Base-by-base conservation (phyloP, 1,284 basidiomycete genomes). In the Jaminaea rosea region DNA sequence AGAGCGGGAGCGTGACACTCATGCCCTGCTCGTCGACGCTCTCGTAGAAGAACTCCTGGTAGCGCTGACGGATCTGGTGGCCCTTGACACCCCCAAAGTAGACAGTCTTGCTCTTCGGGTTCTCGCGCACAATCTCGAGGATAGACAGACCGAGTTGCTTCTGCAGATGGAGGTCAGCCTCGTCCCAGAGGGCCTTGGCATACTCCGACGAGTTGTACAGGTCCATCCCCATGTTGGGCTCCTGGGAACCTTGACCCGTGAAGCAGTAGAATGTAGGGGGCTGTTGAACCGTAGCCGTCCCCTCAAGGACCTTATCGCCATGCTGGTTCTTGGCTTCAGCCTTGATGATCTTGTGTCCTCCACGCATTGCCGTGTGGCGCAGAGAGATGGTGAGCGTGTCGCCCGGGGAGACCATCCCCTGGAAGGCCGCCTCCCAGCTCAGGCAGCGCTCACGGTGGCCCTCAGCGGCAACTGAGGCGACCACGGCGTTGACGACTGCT, bases 51-150 rank as follows among this genome's bases (percentile, higher is more conserved):
- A 98, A 94, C 67, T 92, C 88, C 90, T 97, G 97, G 79, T 97
- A 98, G 36, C 94, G 85, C 73, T 93, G 87, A 47, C 93, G 88
- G 64, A 97, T 97, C 4, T 86, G 90, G 75, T 97, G 91, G 41
- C 93, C 93, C 77, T 94, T 96, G 77, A 96, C 87, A 76, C 93
- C 93, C 80, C 94, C 94, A 66, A 98, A 98, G 77, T 98, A 93
- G 63, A 98, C 86, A 0, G 91, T 97, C 80, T 97, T 67, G 50
- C 55, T 58, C 46, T 62, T 54, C 4, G 67, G 67, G 52, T 69
- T 69, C 45, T 64, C 57, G 50, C 62, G 62, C 47, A 69, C 63
- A 68, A 98, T 97, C 73, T 98, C 91, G 72, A 97, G 80, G 75
- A 98, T 97, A 1, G 90, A 94, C 80, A 98, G 97, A 39, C 90